These are phyloP conservation scores for Corylus americana DNA, from an alignment of 306 rosid genomes.

Conservation along the genomic window DNA sequence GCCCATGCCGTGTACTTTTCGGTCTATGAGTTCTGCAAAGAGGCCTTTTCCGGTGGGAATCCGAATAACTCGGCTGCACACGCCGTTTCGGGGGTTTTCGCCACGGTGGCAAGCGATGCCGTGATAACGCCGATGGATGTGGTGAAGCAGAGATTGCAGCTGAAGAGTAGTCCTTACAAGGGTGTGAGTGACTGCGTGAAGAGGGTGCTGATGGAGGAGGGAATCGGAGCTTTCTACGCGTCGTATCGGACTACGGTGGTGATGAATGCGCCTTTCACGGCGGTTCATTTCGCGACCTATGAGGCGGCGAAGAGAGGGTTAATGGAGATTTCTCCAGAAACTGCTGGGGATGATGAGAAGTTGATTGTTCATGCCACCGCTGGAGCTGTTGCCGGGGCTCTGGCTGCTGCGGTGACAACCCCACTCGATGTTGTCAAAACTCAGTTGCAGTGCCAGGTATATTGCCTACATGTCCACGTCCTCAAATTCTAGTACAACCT, in stretches of 20 bases:
- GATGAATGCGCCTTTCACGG: slow-evolving; percentile 86
- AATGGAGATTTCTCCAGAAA: slow-evolving; percentile 57
- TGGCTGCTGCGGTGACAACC: slow-evolving; percentile 72
- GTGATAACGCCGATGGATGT: slow-evolving; percentile 95
- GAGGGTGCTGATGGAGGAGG: slow-evolving; percentile 74
- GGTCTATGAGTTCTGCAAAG: slow-evolving; percentile 61
- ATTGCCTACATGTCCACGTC: background rate
- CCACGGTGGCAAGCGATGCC: slow-evolving; percentile 74
- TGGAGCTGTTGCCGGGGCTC: slow-evolving; percentile 72
- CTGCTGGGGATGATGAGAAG: slow-evolving; percentile 58
- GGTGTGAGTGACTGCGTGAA: slow-evolving; percentile 73
- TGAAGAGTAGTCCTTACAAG: slow-evolving; percentile 64
- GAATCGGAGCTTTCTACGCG: slow-evolving; percentile 67
- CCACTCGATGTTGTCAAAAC: slow-evolving; percentile 86
- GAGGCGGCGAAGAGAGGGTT: slow-evolving; percentile 65
- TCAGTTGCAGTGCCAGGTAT: slow-evolving; percentile 83
- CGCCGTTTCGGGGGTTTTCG: slow-evolving; percentile 71
- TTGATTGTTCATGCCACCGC: slow-evolving; percentile 75
- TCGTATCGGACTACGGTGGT: slow-evolving; percentile 76
- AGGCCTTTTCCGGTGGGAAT: slow-evolving; percentile 51
- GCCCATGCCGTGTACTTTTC: slow-evolving; percentile 90
- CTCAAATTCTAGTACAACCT: too few relatives aligned
- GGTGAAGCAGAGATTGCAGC: slow-evolving; percentile 90
- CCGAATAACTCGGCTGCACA: slow-evolving; percentile 57
- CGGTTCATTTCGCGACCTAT: slow-evolving; percentile 65